Percentiles rank a stretch among this genome's conserved stretches.
These are phyloP conservation scores for Alternaria solani DNA, from an alignment of 2,329 filamentous ascomycete species.

Conservation along the genomic window DNA sequence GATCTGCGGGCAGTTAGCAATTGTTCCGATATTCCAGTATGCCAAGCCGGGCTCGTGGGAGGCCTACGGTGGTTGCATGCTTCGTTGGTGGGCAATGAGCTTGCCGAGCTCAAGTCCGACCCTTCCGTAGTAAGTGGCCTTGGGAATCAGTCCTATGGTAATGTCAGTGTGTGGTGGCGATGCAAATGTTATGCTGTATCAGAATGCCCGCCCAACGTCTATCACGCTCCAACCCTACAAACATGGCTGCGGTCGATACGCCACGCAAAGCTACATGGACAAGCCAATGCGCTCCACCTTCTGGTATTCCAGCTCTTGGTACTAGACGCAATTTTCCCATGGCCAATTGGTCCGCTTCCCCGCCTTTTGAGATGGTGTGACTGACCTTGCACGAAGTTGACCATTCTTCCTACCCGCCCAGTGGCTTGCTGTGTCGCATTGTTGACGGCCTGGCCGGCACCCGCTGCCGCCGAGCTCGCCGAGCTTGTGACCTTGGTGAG, in stretches of 20 bases:
- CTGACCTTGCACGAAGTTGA: conserved; percentile 88
- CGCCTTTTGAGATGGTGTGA: conserved; percentile 26
- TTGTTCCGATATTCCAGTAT: conserved; percentile 4
- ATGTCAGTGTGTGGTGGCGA: conserved; percentile 22
- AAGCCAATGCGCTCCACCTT: conserved; percentile 27
- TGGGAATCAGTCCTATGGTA: conserved; percentile 78
- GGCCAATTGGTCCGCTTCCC: conserved; percentile 15
- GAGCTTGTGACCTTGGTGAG: conserved; percentile 82
- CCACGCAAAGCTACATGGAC: conserved; percentile 17
- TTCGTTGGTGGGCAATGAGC: conserved; percentile 85
- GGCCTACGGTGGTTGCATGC: conserved; percentile 93
- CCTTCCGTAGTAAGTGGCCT: conserved; percentile 88
- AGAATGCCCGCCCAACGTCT: background rate
- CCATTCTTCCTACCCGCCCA: conserved; percentile 72
- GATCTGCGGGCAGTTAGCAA: conserved; percentile 64
- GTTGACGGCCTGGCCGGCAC: conserved; percentile 67
- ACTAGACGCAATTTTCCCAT: background rate
- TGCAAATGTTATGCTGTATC: background rate
- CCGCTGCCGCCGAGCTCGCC: conserved; percentile 78
- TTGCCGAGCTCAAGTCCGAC: conserved; percentile 88
- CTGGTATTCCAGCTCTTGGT: background rate
- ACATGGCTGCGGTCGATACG: conserved; percentile 17
- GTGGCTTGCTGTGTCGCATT: conserved; percentile 53
- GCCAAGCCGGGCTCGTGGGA: background rate
- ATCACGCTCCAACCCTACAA: background rate